phyloP scores from a whole-genome alignment of 768 basidiomycete genomes.

The Mycena leptocephala region DNA sequence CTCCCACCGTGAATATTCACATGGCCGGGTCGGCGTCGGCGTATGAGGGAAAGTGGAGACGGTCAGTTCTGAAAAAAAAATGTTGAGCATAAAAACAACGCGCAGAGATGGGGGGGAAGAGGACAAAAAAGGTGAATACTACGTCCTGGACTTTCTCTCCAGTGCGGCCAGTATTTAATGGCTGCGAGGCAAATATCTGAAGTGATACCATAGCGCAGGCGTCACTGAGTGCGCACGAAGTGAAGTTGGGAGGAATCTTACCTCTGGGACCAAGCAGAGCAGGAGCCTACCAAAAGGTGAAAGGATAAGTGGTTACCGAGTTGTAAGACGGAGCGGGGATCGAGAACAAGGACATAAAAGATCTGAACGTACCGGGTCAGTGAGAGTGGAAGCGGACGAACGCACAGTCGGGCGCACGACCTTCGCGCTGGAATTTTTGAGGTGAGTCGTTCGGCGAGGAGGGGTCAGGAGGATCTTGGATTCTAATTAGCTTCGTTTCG shows the following conservation, averaged over 20 bases:
- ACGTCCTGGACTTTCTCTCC: conserved; percentile 1
- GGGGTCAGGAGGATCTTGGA: too few relatives aligned
- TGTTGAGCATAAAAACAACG: conserved; percentile 1
- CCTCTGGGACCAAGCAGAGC: not conserved
- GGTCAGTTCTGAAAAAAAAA: not conserved
- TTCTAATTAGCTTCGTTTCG: too few relatives aligned
- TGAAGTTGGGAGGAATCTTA: not conserved
- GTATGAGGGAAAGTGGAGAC: conserved; percentile 1
- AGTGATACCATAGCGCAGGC: not conserved
- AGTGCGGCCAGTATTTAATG: not conserved
- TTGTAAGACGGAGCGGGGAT: too few relatives aligned
- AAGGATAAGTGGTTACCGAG: too few relatives aligned
- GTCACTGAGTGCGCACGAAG: not conserved
- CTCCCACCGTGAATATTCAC: not conserved
- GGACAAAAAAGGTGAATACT: not conserved
- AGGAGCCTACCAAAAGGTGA: too few relatives aligned
- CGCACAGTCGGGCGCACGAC: too few relatives aligned
- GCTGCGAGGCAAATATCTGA: conserved; percentile 4
- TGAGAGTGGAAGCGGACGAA: too few relatives aligned
- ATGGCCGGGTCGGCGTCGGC: conserved; percentile 1
- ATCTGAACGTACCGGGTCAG: too few relatives aligned
- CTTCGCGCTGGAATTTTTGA: too few relatives aligned
- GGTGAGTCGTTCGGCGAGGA: too few relatives aligned
- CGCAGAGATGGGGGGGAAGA: not conserved
- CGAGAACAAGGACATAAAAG: too few relatives aligned